Base-by-base conservation (phyloP, 108 stramenopile species). In the Aurantiochytrium sp. region DNA sequence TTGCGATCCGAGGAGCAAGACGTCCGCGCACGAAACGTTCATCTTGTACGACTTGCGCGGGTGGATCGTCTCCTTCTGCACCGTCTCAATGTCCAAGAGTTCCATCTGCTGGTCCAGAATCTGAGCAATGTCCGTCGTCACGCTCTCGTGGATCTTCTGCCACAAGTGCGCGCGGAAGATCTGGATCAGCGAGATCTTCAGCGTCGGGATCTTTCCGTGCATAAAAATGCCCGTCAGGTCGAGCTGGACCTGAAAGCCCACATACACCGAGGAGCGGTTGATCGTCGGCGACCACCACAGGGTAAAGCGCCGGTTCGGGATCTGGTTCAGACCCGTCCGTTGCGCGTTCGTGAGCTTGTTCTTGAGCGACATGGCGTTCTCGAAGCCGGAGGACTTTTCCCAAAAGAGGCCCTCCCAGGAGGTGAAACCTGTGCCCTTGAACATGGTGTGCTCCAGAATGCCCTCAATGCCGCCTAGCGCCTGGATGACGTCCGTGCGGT, bases 331-430 rank as follows among this genome's bases (percentile, higher is more conserved):
- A 95, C 99, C 99, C 17, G 96, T 94, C 42, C 99, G 92, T 90
- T 99, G 99, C 37, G 99, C 99, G 89, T 98, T 98, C 24, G 99
- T 99, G 41, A 99, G 90, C 90, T 99, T 99, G 4, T 65, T 65
- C 91, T 99, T 99, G 94, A 88, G 92, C 91, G 93, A 92, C 98
- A 99, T 99, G 86, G 96, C 95, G 86, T 98, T 97, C 89, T 98
- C 98, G 87, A 98, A 98, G 19, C 98, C 98, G 87, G 96, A 97
- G 8, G 98, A 96, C 90, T 98, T 99, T 93, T 99, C 99, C 99
- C 99, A 99, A 90, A 99, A 99, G 4, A 99, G 94, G 90, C 99
- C 99, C 90, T 99, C 99, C 99, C 99, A 99, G n/a, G 99, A 98
- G 48, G 97, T 97, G 91, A 99, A 99, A 90, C 98, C 98, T 1